These are phyloP conservation scores for Sugiyamaella novakii DNA, from an alignment of 1,139 yeast species.

Conservation along the genomic window DNA sequence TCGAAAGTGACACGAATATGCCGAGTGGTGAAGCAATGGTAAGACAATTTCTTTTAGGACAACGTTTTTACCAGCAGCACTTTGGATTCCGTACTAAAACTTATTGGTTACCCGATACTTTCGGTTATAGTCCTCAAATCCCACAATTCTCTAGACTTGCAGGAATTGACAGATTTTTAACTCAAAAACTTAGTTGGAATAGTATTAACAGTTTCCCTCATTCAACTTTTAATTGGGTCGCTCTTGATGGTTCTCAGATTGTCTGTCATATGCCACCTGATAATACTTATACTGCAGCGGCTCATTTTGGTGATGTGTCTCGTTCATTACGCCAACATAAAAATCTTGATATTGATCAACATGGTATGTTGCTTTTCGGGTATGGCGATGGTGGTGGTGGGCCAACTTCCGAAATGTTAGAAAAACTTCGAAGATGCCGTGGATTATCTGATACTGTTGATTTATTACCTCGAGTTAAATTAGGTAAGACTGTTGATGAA, in stretches of 20 bases:
- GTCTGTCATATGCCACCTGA: slow-evolving; percentile 98
- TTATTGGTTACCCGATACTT: slow-evolving; percentile 96
- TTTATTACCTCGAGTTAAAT: slow-evolving; percentile 72
- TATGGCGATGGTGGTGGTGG: slow-evolving; percentile 99
- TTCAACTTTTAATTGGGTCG: slow-evolving; percentile 92
- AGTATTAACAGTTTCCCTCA: slow-evolving; percentile 89
- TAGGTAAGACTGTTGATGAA: slow-evolving; percentile 76
- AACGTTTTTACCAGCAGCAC: slow-evolving; percentile 73
- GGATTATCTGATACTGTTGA: slow-evolving; percentile 83
- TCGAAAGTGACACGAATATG: slow-evolving; percentile 92
- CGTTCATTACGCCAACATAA: slow-evolving; percentile 81
- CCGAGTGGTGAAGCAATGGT: slow-evolving; percentile 90
- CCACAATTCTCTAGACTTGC: slow-evolving; percentile 89
- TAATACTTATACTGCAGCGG: slow-evolving; percentile 90
- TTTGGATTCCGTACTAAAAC: slow-evolving; percentile 75
- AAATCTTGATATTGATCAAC: slow-evolving; percentile 73
- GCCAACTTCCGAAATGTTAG: slow-evolving; percentile 90
- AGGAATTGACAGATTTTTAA: slow-evolving; percentile 80
- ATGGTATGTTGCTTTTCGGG: slow-evolving; percentile 78
- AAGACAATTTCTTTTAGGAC: slow-evolving; percentile 89
- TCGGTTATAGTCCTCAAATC: slow-evolving; percentile 92
- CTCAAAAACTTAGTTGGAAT: slow-evolving; percentile 96
- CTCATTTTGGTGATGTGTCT: slow-evolving; percentile 88
- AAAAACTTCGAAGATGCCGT: slow-evolving; percentile 85
- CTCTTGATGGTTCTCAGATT: slow-evolving; percentile 89